These are phyloP conservation scores for Aureobasidium uvarum DNA, from an alignment of 2,329 filamentous ascomycete genomes.

Conservation along the genomic window DNA sequence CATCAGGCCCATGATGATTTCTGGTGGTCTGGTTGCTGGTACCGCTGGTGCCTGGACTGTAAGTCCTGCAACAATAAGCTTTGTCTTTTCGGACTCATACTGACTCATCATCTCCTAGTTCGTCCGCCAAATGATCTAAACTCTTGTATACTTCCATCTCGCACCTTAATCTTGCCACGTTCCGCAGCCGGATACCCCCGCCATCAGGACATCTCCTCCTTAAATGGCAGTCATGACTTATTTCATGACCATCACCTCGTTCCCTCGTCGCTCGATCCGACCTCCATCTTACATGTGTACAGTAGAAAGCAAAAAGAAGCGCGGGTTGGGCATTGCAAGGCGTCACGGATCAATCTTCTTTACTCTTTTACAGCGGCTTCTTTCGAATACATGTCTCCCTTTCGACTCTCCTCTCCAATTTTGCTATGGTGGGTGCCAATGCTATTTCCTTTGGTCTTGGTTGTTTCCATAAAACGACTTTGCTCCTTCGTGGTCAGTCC, in stretches of 20 bases:
- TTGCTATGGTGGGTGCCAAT: conserved; percentile 5
- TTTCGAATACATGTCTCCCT: conserved; percentile 16
- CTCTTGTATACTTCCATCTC: not conserved
- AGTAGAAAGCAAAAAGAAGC: conserved; percentile 21
- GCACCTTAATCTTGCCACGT: conserved; percentile 5
- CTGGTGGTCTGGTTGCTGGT: conserved; percentile 80
- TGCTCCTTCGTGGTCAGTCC: not conserved
- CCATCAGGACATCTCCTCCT: not conserved
- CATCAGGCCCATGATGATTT: conserved; percentile 88
- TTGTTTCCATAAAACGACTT: not conserved
- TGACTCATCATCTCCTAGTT: conserved; percentile 1
- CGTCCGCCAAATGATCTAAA: conserved; percentile 18
- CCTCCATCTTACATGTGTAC: conserved; percentile 20
- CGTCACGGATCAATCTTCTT: conserved; percentile 24
- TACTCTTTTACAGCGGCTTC: conserved; percentile 13
- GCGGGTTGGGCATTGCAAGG: conserved; percentile 26
- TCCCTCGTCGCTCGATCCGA: not conserved
- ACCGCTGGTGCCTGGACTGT: conserved; percentile 90
- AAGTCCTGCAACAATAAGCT: conserved; percentile 47
- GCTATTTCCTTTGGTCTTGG: not conserved
- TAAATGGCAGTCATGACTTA: conserved; percentile 1
- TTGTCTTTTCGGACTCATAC: not conserved
- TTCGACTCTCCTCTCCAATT: conserved; percentile 15
- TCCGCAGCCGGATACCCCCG: not conserved
- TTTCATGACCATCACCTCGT: conserved; percentile 7